phyloP scores from a whole-genome alignment of 2,329 filamentous ascomycete species.

The Trichophyton simii region DNA sequence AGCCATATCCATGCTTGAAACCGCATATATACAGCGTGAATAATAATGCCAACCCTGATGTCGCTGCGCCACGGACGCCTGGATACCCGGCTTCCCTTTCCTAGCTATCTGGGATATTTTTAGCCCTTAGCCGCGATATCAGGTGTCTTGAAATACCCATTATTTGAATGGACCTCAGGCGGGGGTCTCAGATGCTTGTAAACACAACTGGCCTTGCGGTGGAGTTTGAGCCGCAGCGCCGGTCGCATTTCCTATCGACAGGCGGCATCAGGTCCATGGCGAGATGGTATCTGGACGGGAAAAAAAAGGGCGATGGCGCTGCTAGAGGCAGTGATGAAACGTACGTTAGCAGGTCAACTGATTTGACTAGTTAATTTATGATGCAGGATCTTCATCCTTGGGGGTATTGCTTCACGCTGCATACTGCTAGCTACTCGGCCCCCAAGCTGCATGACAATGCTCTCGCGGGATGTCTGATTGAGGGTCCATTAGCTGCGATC shows the following conservation, averaged over 20 bases:
- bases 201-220: neutral
- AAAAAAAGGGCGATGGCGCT: neutral
- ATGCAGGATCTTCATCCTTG: neutral
- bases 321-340: neutral
- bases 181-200: neutral
- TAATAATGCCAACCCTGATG: neutral
- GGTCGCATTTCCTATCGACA: neutral
- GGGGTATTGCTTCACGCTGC: neutral
- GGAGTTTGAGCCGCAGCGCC: conserved; percentile 1
- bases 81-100: neutral
- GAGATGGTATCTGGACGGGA: no score
- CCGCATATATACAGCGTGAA: neutral
- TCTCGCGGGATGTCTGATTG: neutral
- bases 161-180: neutral
- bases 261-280: neutral
- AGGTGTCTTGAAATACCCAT: neutral
- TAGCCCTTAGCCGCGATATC: conserved; percentile 3
- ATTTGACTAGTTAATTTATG: neutral
- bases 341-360: neutral
- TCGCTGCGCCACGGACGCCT: neutral
- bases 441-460: neutral
- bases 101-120: neutral
- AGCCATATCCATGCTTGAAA: neutral
- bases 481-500: neutral
- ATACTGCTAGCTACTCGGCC: neutral